phyloP scores from a whole-genome alignment of 192 early-diverging fungal genomes.

The Backusella mclennaniae region DNA sequence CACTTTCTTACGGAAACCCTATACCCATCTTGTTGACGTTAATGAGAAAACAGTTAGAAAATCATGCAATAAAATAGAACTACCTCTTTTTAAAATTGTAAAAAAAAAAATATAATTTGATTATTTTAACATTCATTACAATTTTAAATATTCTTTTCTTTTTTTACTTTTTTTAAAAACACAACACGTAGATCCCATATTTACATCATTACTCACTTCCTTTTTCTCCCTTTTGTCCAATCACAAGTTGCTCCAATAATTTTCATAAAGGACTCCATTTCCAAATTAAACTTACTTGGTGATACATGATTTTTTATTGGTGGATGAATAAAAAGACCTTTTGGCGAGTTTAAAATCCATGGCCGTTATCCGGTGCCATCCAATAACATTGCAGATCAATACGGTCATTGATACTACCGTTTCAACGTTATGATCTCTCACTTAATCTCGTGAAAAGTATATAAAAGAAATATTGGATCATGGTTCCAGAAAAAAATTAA shows the following conservation, averaged over 20 bases:
- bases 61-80: background rate
- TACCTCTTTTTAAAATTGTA: background rate
- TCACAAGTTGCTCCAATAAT: background rate
- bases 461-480: background rate
- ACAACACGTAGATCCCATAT: background rate
- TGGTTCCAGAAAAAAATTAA: background rate
- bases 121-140: background rate
- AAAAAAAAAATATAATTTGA: background rate
- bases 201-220: background rate
- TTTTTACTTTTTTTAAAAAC: background rate
- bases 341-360: background rate
- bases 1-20: background rate
- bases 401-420: background rate
- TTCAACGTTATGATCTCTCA: background rate
- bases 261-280: background rate
- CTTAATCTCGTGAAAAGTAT: background rate
- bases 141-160: background rate
- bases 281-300: background rate
- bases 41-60: background rate
- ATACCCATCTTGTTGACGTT: background rate
- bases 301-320: background rate
- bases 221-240: background rate
- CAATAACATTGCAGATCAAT: background rate
- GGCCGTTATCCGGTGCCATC: background rate
- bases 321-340: background rate